A percentile compares a stretch with the other conserved stretches of the same genome.
Conservation (phyloP, 176 grass and related monocot species). For the Alopecurus myosuroides region DNA sequence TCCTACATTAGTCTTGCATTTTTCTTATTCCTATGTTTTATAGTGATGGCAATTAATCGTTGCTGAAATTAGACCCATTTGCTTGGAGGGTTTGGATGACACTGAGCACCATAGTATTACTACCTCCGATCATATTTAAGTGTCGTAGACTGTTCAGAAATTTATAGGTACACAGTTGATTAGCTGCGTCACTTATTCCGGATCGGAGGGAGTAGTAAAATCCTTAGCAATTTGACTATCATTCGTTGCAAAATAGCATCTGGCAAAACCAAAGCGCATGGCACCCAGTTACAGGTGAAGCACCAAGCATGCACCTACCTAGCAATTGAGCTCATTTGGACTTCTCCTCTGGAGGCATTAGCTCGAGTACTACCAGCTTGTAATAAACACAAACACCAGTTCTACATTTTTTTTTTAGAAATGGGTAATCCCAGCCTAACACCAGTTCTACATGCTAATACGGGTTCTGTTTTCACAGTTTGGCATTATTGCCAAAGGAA, state of each 20-base stretch:
- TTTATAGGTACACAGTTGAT: too few species aligned
- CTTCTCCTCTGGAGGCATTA: neutral
- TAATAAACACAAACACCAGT: neutral
- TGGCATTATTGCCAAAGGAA: neutral
- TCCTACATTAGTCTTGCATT: neutral
- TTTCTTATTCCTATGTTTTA: neutral
- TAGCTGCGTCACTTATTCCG: too few species aligned
- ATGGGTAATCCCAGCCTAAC: too few species aligned
- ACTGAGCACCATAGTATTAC: neutral
- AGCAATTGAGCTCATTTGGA: neutral
- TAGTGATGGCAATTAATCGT: neutral
- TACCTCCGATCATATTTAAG: too few species aligned
- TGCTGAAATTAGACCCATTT: neutral
- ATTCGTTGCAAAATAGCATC: neutral
- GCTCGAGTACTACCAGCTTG: neutral
- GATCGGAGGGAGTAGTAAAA: too few species aligned
- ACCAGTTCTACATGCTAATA: neutral
- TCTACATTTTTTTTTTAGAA: too few species aligned
- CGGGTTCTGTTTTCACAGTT: neutral
- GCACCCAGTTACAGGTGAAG: neutral
- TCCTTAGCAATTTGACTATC: neutral
- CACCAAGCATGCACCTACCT: neutral
- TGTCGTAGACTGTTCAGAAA: too few species aligned
- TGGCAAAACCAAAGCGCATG: neutral
- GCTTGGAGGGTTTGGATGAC: neutral